Percentiles rank a stretch among this genome's conserved stretches.
phyloP scores from a whole-genome alignment of 2,329 filamentous ascomycete species.

The Aspergillus sp. region DNA sequence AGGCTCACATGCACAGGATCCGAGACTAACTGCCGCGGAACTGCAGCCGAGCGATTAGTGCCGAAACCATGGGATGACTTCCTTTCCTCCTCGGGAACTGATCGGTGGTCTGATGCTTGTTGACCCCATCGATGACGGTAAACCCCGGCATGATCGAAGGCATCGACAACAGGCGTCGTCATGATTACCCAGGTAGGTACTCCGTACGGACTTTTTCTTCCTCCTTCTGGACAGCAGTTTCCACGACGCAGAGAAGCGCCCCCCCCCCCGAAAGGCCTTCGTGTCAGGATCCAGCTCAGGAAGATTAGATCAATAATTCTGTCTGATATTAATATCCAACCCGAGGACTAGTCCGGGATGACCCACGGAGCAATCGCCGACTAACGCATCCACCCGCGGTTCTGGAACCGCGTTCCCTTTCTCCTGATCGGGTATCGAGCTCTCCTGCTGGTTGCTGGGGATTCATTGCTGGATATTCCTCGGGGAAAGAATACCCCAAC shows the following conservation, averaged over 20 bases:
- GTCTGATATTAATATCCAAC: not conserved
- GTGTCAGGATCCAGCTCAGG: not conserved
- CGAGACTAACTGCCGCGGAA: constrained; percentile 5
- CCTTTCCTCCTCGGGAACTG: constrained; percentile 1
- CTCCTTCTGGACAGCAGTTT: not conserved
- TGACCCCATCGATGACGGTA: not conserved
- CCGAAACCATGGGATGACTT: not conserved
- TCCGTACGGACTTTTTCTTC: too few species aligned
- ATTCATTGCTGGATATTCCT: too few species aligned
- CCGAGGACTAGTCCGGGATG: not conserved
- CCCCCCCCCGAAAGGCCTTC: not conserved
- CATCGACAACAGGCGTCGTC: not conserved
- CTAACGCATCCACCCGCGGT: constrained; percentile 15
- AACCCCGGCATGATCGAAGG: not conserved
- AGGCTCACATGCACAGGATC: not conserved
- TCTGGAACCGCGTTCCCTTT: constrained; percentile 10
- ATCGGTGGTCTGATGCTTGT: not conserved
- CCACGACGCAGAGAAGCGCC: not conserved
- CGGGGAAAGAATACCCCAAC: not conserved
- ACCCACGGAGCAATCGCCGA: not conserved
- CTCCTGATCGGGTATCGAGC: not conserved
- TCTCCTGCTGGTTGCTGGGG: not conserved
- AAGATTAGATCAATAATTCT: too few species aligned
- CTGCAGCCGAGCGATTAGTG: not conserved
- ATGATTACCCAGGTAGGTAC: not conserved